phyloP scores from a whole-genome alignment of 352 stramenopile genomes.

The Pelagophyceae sp. region DNA sequence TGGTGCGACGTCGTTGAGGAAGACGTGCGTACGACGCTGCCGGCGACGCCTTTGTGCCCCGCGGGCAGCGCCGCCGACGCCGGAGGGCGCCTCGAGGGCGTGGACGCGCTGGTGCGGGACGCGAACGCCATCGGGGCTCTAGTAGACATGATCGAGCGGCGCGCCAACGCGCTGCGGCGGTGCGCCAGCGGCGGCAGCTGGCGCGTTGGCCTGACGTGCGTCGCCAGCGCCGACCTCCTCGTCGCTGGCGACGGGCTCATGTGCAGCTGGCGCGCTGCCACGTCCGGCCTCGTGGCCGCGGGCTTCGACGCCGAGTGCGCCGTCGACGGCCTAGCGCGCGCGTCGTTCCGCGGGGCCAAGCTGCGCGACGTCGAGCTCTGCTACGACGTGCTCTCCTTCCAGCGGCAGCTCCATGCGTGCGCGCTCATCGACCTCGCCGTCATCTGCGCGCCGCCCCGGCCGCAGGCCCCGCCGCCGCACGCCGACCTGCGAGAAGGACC shows the following conservation, averaged over 20 bases:
- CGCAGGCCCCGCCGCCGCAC: no score
- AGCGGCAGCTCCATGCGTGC: no score
- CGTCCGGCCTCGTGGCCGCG: neutral
- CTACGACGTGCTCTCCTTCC: neutral
- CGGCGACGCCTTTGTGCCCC: neutral
- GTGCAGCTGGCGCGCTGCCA: neutral
- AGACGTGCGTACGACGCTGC: neutral
- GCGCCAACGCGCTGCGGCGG: neutral
- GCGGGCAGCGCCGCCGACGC: neutral
- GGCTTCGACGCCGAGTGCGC: neutral
- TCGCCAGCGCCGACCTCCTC: neutral
- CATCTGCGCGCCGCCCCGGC: no score
- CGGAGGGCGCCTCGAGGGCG: neutral
- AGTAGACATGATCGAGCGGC: neutral
- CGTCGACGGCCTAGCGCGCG: neutral
- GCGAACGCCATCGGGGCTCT: neutral
- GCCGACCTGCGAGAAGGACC: no score
- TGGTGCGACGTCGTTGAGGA: conserved; percentile 3
- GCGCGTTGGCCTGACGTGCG: neutral
- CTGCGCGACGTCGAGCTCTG: neutral
- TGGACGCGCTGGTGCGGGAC: neutral
- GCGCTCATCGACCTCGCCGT: no score
- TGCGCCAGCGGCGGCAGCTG: no score
- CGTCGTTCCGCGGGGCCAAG: neutral
- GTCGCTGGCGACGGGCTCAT: neutral